phyloP scores from a whole-genome alignment of 1,284 basidiomycete genomes.

The Fistulina hepatica region DNA sequence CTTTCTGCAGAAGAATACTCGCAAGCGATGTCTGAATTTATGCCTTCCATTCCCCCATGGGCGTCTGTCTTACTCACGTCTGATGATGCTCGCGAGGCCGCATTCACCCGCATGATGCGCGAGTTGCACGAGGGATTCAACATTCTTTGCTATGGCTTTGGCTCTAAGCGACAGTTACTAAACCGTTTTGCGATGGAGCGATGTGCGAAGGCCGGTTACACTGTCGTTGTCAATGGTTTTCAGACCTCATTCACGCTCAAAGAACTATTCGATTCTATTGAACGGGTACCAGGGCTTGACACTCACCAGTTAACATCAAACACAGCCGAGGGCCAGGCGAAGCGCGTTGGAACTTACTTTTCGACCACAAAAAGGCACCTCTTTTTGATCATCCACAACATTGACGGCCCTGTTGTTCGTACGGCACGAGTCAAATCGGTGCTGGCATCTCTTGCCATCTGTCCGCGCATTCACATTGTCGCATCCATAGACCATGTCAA shows the following conservation, averaged over 20 bases:
- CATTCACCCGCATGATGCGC: constrained; percentile 54
- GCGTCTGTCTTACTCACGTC: constrained; percentile 3
- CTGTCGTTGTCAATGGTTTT: constrained; percentile 74
- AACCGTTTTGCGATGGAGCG: constrained; percentile 57
- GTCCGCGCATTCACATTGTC: constrained; percentile 64
- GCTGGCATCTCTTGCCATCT: constrained; percentile 60
- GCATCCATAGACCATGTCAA: constrained; percentile 82
- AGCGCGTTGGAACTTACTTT: constrained; percentile 57
- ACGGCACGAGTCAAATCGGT: constrained; percentile 47
- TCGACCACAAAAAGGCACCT: constrained; percentile 32
- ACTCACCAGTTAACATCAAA: constrained; percentile 27
- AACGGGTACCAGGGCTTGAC: constrained; percentile 42
- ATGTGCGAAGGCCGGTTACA: constrained; percentile 52
- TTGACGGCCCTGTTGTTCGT: constrained; percentile 69
- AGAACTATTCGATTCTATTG: constrained; percentile 63
- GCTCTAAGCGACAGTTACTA: constrained; percentile 69
- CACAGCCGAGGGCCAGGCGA: constrained; percentile 49
- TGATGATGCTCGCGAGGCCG: constrained; percentile 23
- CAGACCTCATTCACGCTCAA: constrained; percentile 60
- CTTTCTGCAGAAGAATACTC: constrained; percentile 52
- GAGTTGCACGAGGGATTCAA: constrained; percentile 80
- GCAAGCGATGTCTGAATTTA: constrained; percentile 28
- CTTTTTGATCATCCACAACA: constrained; percentile 78
- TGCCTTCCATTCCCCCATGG: not conserved
- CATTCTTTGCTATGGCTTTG: constrained; percentile 76